phyloP scores from a whole-genome alignment of 352 stramenopile species.

The Blastocystis hominis region DNA sequence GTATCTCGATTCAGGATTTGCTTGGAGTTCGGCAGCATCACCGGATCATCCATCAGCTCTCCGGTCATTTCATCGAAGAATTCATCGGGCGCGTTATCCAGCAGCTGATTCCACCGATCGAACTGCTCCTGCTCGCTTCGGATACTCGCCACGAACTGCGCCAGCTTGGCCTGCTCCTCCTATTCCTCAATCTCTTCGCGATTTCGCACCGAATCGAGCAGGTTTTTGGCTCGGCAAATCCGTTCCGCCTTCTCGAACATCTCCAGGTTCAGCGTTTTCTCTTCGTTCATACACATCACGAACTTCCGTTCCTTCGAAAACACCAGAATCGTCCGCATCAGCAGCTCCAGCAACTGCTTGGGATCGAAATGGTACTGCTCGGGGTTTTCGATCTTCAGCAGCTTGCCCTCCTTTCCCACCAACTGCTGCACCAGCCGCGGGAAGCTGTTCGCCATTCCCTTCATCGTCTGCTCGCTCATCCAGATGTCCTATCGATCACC shows the following conservation, averaged over 20 bases:
- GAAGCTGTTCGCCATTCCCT: not conserved
- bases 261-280: not conserved
- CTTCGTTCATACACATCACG: conserved; percentile 21
- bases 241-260: not conserved
- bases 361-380: conserved; percentile 50
- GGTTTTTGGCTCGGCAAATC: not conserved
- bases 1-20: conserved; percentile 24
- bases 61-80: conserved; percentile 44
- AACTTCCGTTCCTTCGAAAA: conserved; percentile 29
- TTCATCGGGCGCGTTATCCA: conserved; percentile 22
- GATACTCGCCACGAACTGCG: not conserved
- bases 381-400: conserved; percentile 37
- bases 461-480: not conserved
- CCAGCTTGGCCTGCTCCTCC: not conserved
- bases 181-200: not conserved
- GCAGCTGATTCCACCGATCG: not conserved
- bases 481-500: conserved; percentile 32
- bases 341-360: conserved; percentile 22
- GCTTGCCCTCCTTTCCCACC: conserved; percentile 28
- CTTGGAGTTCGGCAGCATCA: conserved; percentile 35
- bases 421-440: conserved; percentile 37
- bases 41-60: conserved; percentile 47
- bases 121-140: not conserved
- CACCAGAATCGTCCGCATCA: not conserved
- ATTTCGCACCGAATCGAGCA: not conserved